Conservation (phyloP, 768 basidiomycete species). For the Leucosporidium creatinivorum region DNA sequence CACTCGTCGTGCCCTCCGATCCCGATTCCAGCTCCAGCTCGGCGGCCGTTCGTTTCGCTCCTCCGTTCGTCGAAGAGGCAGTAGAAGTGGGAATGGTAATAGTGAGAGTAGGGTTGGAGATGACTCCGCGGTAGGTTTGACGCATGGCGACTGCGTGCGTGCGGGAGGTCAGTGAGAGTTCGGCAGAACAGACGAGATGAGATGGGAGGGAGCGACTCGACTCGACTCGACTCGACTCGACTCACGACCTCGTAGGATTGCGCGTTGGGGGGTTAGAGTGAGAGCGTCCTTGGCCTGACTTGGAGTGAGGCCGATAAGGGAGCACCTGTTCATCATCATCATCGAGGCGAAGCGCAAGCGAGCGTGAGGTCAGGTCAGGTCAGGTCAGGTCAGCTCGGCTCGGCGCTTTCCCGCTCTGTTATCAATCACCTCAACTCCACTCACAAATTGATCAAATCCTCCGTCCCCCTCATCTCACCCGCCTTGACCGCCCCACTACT, state of each 20-base stretch:
- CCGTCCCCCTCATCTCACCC: slow-evolving; percentile 60
- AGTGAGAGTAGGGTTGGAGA: slow-evolving; percentile 27
- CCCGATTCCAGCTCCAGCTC: too few species aligned
- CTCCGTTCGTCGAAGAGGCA: background rate
- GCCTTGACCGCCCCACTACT: slow-evolving; percentile 58
- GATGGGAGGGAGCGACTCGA: background rate
- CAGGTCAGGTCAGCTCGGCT: background rate
- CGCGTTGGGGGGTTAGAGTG: slow-evolving; percentile 24
- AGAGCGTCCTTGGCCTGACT: slow-evolving; percentile 26
- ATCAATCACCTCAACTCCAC: slow-evolving; percentile 34
- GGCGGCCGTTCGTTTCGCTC: too few species aligned
- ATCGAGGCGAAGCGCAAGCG: too few species aligned
- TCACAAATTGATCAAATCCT: slow-evolving; percentile 70
- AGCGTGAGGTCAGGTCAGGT: too few species aligned
- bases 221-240: too few species aligned
- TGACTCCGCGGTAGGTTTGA: slow-evolving; percentile 30
- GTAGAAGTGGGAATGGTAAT: background rate
- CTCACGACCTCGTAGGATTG: slow-evolving; percentile 29
- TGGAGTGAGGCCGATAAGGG: slow-evolving; percentile 22
- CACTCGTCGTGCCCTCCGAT: too few species aligned
- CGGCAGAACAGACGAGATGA: too few species aligned
- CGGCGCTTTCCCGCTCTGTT: background rate
- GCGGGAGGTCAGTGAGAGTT: background rate
- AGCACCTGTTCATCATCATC: too few species aligned
- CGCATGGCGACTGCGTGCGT: slow-evolving; percentile 28